Evolutionary conservation across 768 basidiomycete genomes (phyloP), one percentile per base, ranked within the genome.

Genomic region (Suillus alpinus): DNA sequence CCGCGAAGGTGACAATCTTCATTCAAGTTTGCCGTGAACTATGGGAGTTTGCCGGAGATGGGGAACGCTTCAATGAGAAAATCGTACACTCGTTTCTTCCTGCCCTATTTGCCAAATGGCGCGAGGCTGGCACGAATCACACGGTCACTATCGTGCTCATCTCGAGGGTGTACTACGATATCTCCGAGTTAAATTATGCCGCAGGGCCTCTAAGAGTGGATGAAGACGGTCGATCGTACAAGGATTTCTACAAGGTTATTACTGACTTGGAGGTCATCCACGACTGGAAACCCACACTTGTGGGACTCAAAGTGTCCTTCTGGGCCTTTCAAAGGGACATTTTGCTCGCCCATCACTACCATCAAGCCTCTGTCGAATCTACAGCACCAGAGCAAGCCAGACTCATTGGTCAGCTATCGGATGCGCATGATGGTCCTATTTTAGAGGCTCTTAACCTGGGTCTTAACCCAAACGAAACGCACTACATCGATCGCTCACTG

Each of bases 71-170:
- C 75, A 90, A 93, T 70, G 97, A 98, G 72, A 98, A 98, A 77
- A 91, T 96, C n/a, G 90, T 96, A 2, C 95, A 98, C 71, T 93
- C 95, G 3, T 98, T 98, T 77, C 84, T 99, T 8, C 95, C 96
- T 1, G 84, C 90, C 14, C 82, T 98, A 4, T 95, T 98, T 67
- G 73, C 82, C 12, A 89, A 87, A 63, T 98, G 95, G 95, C 79
- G 83, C 49, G 87, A 90, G 59, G 82, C 88, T 4, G 86, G 88
- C 39, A 92, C 96, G 31, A 95, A 94, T 57, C 97, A 99, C 68
- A 91, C 89, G 8, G 91, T 96, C 59, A 95, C 95, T 18, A 91
- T 99, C 65, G 92, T 98, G 58, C 85, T 98, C 53, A 92, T 98
- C 62, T 95, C 95, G 2, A 85, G 97, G 50, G 92, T 98, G 16